phyloP scores from a whole-genome alignment of 495 filamentous ascomycete species.

The Pyrenula aspistea region DNA sequence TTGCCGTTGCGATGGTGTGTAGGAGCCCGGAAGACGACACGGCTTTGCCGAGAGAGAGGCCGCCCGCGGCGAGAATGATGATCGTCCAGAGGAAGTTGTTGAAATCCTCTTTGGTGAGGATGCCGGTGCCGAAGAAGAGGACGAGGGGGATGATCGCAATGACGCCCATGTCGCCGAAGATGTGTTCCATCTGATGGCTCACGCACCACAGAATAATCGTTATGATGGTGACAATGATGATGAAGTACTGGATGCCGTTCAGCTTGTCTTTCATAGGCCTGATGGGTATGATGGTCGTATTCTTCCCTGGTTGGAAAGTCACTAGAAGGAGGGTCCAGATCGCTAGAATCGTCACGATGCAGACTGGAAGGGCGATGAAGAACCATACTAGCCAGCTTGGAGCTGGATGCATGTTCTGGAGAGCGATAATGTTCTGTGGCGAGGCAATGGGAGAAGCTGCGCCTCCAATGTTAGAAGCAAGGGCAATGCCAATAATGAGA shows the following conservation, averaged over 20 bases:
- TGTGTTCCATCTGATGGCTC: slow-evolving; percentile 70
- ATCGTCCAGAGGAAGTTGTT: slow-evolving; percentile 99
- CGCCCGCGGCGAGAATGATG: slow-evolving; percentile 94
- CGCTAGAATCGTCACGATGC: slow-evolving; percentile 73
- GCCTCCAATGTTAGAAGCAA: slow-evolving; percentile 90
- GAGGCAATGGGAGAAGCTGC: slow-evolving; percentile 94
- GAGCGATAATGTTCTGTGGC: slow-evolving; percentile 92
- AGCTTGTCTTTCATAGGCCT: slow-evolving; percentile 79
- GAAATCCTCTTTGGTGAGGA: slow-evolving; percentile 98
- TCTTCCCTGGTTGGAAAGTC: slow-evolving; percentile 72
- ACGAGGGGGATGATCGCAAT: slow-evolving; percentile 93
- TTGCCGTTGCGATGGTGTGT: slow-evolving; percentile 67
- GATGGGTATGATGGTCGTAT: slow-evolving; percentile 86
- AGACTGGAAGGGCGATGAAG: slow-evolving; percentile 87
- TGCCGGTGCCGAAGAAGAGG: slow-evolving; percentile 92
- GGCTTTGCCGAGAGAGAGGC: slow-evolving; percentile 84
- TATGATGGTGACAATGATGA: slow-evolving; percentile 66
- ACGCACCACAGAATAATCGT: slow-evolving; percentile 92
- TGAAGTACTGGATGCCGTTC: slow-evolving; percentile 86
- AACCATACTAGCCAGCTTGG: slow-evolving; percentile 95
- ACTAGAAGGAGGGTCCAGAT: slow-evolving; percentile 82
- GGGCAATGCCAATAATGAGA: slow-evolving; percentile 89
- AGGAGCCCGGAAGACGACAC: slow-evolving; percentile 90
- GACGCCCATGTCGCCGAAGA: slow-evolving; percentile 97
- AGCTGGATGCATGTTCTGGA: slow-evolving; percentile 84